Percentiles rank a stretch among this genome's conserved stretches.
Conservation (phyloP, 495 filamentous ascomycete species). For the Neurospora pannonica region DNA sequence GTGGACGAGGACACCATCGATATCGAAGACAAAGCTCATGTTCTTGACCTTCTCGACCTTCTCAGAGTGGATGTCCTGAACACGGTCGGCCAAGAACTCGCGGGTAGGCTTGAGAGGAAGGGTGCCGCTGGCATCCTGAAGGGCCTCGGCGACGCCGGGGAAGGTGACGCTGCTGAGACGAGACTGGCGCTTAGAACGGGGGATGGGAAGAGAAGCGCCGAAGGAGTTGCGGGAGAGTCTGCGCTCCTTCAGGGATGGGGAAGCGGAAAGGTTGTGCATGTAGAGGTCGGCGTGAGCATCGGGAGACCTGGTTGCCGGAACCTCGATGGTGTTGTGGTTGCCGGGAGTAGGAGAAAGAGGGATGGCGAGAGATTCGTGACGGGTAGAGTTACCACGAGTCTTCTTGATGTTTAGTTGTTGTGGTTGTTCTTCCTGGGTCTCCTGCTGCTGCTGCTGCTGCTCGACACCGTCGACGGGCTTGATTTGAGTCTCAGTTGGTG, state of each 20-base stretch:
- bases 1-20: conserved; percentile 57
- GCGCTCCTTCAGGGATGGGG: conserved; percentile 57
- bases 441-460: background rate
- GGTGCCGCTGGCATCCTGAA: conserved; percentile 32
- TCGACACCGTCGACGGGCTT: background rate
- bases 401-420: background rate
- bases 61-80: conserved; percentile 61
- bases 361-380: conserved; percentile 12
- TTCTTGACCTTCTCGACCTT: conserved; percentile 58
- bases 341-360: conserved; percentile 9
- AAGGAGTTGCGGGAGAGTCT: conserved; percentile 72
- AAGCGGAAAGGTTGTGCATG: conserved; percentile 64
- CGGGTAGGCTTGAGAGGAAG: conserved; percentile 45
- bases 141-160: conserved; percentile 28
- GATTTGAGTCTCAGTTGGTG: background rate
- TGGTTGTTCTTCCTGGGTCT: background rate
- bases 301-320: conserved; percentile 60
- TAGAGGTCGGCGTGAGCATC: conserved; percentile 58
- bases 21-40: conserved; percentile 60
- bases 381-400: background rate
- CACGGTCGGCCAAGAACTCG: conserved; percentile 61
- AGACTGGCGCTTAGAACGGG: conserved; percentile 58
- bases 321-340: conserved; percentile 49
- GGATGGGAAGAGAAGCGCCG: conserved; percentile 67
- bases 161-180: conserved; percentile 47